phyloP scores from a whole-genome alignment of 108 stramenopile species.

The Stephanodiscus triporus region DNA sequence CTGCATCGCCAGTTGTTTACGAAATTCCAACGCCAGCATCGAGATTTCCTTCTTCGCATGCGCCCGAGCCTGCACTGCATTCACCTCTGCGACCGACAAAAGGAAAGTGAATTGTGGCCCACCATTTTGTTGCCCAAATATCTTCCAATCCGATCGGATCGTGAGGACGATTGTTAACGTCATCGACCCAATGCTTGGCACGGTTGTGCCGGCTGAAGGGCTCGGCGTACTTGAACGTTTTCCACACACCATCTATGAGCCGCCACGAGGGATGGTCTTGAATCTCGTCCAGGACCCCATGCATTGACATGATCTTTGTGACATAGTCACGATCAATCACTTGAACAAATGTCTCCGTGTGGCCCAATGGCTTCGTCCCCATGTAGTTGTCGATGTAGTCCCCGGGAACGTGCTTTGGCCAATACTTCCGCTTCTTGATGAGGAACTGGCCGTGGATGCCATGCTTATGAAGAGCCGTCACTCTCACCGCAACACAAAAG shows the following conservation, averaged over 20 bases:
- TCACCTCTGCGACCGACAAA: conserved; percentile 5
- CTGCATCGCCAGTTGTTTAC: neutral
- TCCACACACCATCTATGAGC: conserved; percentile 3
- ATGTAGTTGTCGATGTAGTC: neutral
- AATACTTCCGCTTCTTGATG: conserved; percentile 17
- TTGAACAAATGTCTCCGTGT: neutral
- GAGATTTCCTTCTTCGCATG: neutral
- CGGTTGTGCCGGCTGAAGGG: conserved; percentile 6
- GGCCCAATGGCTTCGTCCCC: neutral
- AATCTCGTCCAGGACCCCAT: neutral
- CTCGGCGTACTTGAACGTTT: conserved; percentile 18
- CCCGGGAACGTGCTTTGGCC: conserved; percentile 8
- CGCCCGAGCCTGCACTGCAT: conserved; percentile 5
- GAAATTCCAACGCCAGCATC: neutral
- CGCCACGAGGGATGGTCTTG: neutral
- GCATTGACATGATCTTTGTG: neutral
- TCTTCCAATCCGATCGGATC: conserved; percentile 22
- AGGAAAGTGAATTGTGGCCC: conserved; percentile 8
- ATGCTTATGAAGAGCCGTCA: conserved; percentile 28
- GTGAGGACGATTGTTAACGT: conserved; percentile 20
- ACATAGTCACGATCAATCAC: neutral
- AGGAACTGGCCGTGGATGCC: conserved; percentile 41
- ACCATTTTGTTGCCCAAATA: conserved; percentile 21
- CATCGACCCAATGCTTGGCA: conserved; percentile 2
- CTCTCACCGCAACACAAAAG: conserved; percentile 45